Percentiles rank a stretch among this genome's conserved stretches.
Conservation (phyloP, 2,329 filamentous ascomycete species). For the Colletotrichum lini region DNA sequence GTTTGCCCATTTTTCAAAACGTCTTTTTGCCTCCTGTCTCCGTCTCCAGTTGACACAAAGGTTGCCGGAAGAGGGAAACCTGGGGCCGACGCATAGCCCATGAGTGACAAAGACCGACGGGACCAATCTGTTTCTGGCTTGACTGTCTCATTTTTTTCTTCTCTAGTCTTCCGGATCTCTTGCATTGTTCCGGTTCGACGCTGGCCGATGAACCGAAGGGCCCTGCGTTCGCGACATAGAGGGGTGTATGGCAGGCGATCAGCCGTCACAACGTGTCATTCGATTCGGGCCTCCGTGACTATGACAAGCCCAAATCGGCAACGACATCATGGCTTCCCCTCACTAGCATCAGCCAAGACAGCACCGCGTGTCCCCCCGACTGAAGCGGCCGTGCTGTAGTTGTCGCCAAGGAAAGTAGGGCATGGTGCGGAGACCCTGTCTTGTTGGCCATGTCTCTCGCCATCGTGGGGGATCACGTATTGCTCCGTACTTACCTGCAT, state of each 20-base stretch:
- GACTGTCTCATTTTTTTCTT: conserved; percentile 12
- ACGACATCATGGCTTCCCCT: conserved; percentile 5
- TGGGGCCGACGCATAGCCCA: not conserved
- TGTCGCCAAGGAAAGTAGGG: not conserved
- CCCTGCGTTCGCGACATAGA: conserved; percentile 4
- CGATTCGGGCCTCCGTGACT: not conserved
- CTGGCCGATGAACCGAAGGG: conserved; percentile 23
- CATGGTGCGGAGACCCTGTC: not conserved
- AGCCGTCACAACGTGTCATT: conserved; percentile 1
- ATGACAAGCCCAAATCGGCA: not conserved
- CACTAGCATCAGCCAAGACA: conserved; percentile 1
- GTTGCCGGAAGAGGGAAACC: conserved; percentile 14
- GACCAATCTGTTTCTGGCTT: conserved; percentile 17
- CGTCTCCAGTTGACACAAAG: conserved; percentile 12
- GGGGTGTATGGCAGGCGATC: conserved; percentile 21
- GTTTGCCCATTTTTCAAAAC: conserved; percentile 27
- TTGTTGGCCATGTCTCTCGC: not conserved
- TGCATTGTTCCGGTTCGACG: conserved; percentile 14
- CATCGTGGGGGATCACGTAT: conserved; percentile 15
- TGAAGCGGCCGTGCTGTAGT: not conserved
- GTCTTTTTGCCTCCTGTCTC: not conserved
- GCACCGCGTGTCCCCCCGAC: not conserved
- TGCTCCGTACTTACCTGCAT: not conserved
- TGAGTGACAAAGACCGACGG: conserved; percentile 6
- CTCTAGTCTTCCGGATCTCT: not conserved